Evolutionary conservation across 805 yeast species (phyloP).

Genomic region (Monosporozyma unispora): DNA sequence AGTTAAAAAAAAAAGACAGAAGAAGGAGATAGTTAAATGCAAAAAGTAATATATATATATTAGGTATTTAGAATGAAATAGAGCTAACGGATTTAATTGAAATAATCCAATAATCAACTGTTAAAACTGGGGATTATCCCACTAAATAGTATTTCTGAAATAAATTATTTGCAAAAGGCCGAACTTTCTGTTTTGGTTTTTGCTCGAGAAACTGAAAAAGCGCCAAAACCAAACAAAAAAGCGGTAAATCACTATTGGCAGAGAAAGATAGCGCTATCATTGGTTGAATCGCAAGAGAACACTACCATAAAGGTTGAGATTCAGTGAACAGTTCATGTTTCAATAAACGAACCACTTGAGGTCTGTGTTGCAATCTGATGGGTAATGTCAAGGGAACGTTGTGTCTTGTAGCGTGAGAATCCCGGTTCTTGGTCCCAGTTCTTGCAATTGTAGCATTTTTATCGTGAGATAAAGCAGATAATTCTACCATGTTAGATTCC

Average conservation of each 20-base stretch:
- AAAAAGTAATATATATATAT: background rate
- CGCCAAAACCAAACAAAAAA: no score
- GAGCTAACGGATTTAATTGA: background rate
- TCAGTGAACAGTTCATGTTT: background rate
- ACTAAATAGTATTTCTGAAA: background rate
- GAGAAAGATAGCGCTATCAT: background rate
- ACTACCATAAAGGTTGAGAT: background rate
- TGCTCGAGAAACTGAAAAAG: background rate
- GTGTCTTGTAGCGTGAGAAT: background rate
- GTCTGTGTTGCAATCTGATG: constrained; percentile 1
- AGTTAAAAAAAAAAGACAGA: background rate
- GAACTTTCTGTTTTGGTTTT: background rate
- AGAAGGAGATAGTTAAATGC: background rate
- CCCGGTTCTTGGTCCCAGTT: no score
- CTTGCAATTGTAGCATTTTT: no score
- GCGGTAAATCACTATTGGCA: background rate
- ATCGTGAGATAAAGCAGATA: constrained; percentile 1
- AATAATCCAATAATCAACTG: background rate
- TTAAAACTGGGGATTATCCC: no score
- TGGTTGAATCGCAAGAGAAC: background rate
- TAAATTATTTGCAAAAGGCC: background rate
- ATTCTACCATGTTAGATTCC: constrained; percentile 11
- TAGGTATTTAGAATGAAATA: no score
- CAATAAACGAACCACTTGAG: background rate
- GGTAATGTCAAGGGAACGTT: background rate